Evolutionary conservation across 2,329 filamentous ascomycete species (phyloP).

Genomic region (Emmonsiellopsis sp.): DNA sequence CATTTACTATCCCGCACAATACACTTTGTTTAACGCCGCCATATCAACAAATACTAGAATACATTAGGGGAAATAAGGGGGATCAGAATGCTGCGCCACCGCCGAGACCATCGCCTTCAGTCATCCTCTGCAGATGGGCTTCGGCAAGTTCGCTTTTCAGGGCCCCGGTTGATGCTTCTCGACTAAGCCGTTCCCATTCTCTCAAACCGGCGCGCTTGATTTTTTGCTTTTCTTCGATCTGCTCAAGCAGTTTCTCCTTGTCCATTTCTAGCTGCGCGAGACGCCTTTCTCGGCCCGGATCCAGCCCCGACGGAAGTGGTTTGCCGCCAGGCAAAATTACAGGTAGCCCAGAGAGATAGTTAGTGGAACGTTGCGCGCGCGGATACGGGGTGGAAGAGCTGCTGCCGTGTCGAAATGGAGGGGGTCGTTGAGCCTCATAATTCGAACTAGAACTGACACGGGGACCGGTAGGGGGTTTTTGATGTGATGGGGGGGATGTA

Average conservation of each 20-base stretch:
- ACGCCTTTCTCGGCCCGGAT: slow-evolving; percentile 33
- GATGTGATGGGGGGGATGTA: slow-evolving; percentile 20
- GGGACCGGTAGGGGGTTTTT: slow-evolving; percentile 29
- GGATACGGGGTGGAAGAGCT: slow-evolving; percentile 26
- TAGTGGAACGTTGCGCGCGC: slow-evolving; percentile 30
- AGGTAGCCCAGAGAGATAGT: slow-evolving; percentile 29
- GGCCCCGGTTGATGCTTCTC: slow-evolving; percentile 37
- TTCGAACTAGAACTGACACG: slow-evolving; percentile 18
- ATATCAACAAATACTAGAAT: no score
- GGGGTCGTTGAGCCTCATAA: slow-evolving; percentile 25
- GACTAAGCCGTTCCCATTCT: slow-evolving; percentile 39
- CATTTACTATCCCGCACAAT: no score
- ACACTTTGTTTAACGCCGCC: no score
- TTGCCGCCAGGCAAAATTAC: slow-evolving; percentile 35
- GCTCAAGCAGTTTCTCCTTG: slow-evolving; percentile 34
- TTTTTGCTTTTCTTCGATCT: slow-evolving; percentile 35
- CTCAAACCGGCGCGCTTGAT: slow-evolving; percentile 31
- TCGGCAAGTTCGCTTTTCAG: slow-evolving; percentile 40
- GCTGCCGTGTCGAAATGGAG: slow-evolving; percentile 27
- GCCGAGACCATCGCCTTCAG: slow-evolving; percentile 33
- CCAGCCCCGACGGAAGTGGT: slow-evolving; percentile 27
- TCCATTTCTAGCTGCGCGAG: slow-evolving; percentile 36
- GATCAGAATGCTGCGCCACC: slow-evolving; percentile 17
- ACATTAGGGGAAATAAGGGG: not conserved
- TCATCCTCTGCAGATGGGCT: slow-evolving; percentile 36